A percentile compares a stretch with the other conserved stretches of the same genome.
Conservation (phyloP, 352 stramenopile genomes). For the Blastocystis sp. region DNA sequence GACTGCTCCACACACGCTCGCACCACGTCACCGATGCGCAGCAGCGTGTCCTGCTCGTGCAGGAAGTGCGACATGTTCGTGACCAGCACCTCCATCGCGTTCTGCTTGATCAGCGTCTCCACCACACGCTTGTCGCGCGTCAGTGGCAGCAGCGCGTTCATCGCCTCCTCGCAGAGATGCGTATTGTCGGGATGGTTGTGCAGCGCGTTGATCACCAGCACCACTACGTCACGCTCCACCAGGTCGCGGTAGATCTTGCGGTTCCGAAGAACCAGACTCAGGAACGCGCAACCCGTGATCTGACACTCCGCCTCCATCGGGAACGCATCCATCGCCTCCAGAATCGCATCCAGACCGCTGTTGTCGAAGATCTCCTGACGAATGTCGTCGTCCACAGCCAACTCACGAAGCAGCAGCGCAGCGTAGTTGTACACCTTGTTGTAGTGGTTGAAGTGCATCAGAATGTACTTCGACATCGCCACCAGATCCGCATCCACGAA, state of each 20-base stretch:
- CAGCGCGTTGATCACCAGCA: constrained; percentile 43
- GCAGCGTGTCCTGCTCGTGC: constrained; percentile 17
- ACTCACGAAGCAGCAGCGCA: constrained; percentile 33
- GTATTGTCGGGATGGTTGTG: constrained; percentile 34
- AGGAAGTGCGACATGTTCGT: constrained; percentile 53
- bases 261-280: constrained; percentile 40
- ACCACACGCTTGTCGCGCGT: constrained; percentile 15
- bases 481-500: constrained; percentile 35
- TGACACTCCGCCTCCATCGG: constrained; percentile 24
- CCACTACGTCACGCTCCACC: constrained; percentile 49
- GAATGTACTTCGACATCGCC: constrained; percentile 51
- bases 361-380: constrained; percentile 54
- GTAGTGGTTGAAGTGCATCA: constrained; percentile 40
- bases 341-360: constrained; percentile 46
- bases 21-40: constrained; percentile 42
- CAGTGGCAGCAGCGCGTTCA: constrained; percentile 24
- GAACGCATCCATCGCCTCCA: constrained; percentile 38
- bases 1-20: background rate
- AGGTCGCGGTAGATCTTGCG: constrained; percentile 45
- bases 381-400: constrained; percentile 48
- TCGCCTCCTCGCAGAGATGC: constrained; percentile 39
- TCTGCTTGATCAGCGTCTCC: constrained; percentile 47
- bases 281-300: constrained; percentile 49
- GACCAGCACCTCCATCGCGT: constrained; percentile 46
- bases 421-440: constrained; percentile 50